phyloP scores from a whole-genome alignment of 331 rosid genomes.

The Acacia concinna region DNA sequence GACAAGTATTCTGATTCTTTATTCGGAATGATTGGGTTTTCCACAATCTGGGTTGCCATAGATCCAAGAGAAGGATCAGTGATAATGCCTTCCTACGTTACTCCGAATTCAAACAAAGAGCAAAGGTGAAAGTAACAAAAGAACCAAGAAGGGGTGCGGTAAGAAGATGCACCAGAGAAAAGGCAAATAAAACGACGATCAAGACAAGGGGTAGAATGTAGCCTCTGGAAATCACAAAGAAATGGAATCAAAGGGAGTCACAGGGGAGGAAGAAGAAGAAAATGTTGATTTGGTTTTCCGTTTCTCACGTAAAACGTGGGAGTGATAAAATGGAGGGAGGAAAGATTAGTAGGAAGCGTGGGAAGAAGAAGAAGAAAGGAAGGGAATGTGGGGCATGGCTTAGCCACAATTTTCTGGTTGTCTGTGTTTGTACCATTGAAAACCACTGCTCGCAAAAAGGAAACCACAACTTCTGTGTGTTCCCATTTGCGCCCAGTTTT shows the following conservation, averaged over 20 bases:
- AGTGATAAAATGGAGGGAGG: constrained; percentile 21
- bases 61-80: constrained; percentile 9
- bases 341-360: constrained; percentile 34
- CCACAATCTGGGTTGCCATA: constrained; percentile 3
- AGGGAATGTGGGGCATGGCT: constrained; percentile 58
- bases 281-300: constrained; percentile 6
- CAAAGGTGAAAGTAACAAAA: constrained; percentile 13
- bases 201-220: neutral
- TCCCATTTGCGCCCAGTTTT: constrained; percentile 36
- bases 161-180: constrained; percentile 32
- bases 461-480: constrained; percentile 16
- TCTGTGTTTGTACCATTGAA: constrained; percentile 30
- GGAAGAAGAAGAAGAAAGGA: constrained; percentile 32
- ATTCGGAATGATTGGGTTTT: neutral
- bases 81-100: constrained; percentile 9
- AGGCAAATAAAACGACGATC: constrained; percentile 1
- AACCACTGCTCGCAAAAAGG: constrained; percentile 31
- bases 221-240: neutral
- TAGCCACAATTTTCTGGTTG: constrained; percentile 55
- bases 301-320: constrained; percentile 30
- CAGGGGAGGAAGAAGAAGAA: neutral
- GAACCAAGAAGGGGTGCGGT: neutral
- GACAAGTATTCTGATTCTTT: constrained; percentile 14
- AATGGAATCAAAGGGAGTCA: neutral
- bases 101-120: constrained; percentile 9